These are phyloP conservation scores for Camellia granthamiana DNA, from an alignment of 148 eudicot genomes.

Conservation along the genomic window DNA sequence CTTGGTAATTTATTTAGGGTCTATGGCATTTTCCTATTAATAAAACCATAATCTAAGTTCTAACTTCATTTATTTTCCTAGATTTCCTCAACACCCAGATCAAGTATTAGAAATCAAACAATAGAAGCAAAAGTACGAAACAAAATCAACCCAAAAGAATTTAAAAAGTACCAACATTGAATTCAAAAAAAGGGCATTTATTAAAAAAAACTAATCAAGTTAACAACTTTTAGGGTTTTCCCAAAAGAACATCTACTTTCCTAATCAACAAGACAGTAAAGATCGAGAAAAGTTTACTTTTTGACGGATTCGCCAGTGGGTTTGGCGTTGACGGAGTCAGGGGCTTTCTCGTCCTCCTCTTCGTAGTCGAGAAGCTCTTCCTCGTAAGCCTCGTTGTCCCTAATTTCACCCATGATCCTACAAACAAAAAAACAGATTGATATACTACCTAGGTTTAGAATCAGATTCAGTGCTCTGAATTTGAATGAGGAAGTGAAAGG, in stretches of 20 bases:
- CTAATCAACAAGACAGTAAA: neutral
- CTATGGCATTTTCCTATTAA: too few species aligned
- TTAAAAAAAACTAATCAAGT: neutral
- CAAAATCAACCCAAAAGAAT: neutral
- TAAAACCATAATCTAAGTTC: neutral
- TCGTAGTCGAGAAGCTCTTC: constrained; percentile 66
- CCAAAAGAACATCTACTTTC: neutral
- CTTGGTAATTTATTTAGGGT: neutral
- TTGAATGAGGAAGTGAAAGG: neutral
- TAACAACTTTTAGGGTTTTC: neutral
- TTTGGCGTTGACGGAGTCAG: constrained; percentile 38
- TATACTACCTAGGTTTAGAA: neutral
- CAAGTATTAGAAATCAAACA: neutral
- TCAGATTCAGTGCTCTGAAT: neutral
- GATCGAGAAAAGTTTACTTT: constrained; percentile 29
- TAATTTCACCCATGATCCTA: constrained; percentile 41
- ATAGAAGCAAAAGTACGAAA: neutral
- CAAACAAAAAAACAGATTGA: neutral
- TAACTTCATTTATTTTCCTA: neutral
- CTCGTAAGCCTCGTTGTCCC: constrained; percentile 55
- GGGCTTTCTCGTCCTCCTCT: constrained; percentile 57
- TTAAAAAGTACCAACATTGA: neutral
- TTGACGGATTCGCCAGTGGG: constrained; percentile 45
- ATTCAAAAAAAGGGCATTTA: neutral
- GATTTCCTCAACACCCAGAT: neutral